Evolutionary conservation across 176 grass and related monocot species (phyloP), one percentile per base, ranked within the genome.

Genomic region (Avena eriantha): DNA sequence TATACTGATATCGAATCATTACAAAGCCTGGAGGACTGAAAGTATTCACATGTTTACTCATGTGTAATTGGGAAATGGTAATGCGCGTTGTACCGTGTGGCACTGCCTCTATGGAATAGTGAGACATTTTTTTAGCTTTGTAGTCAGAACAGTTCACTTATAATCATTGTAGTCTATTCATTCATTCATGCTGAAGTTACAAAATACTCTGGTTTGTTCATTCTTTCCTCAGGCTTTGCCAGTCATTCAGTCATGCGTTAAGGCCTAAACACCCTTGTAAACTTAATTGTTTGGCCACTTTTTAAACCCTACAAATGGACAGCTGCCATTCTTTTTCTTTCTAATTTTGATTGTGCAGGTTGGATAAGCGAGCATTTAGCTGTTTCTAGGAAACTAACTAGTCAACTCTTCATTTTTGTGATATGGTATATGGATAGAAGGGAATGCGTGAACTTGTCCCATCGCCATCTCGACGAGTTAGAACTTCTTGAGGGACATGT

Each of bases 271-370:
- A 23, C 69, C 39, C 69, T 73, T 46, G 39, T 73, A 73, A 53
- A 53, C 16, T 76, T 53, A 51, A 53, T 69, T 76, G 1, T 17
- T 50, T 51, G 46, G 23, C 24, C 48, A 51, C 1, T 56, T 54
- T 54, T 18, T 54, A 24, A 50, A 75, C 73, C 48, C 26, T 76
- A 26, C 73, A 54, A 76, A 51, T 31, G 73, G 18, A 76, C 23
- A 14, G 16, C 54, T 76, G 49, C 9, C 26, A 18, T 19, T 34
- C 48, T 24, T 54, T 76, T 50, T 76, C 26, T 33, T 53, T 76
- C 48, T 54, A 54, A 76, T 58, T 58, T 58, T 58, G 56, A 21
- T 58, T 19, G 56, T 58, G 18, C 21, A 9, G 56, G 56, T 58
- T 58, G 21, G 18, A 58, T 34, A 76, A 31, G 34, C 3, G 14